These are phyloP conservation scores for Piromyces finnis DNA, from an alignment of 192 early-diverging fungal species.

Conservation along the genomic window DNA sequence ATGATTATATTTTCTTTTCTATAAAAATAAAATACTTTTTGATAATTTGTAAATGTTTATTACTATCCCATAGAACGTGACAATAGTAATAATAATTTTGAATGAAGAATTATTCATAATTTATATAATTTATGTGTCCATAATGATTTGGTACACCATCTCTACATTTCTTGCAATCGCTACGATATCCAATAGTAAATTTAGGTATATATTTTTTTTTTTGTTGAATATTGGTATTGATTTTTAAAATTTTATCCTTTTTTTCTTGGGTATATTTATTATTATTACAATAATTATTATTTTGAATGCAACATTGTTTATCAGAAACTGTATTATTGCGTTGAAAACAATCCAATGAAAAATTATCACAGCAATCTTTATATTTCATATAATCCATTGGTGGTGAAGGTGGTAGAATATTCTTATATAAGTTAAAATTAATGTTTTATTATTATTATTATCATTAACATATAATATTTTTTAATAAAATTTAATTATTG, in stretches of 20 bases:
- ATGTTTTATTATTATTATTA: no score
- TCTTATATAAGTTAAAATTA: not conserved
- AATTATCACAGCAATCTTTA: not conserved
- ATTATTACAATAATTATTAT: not conserved
- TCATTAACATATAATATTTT: no score
- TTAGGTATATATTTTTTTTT: not conserved
- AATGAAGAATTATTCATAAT: no score
- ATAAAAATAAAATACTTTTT: no score
- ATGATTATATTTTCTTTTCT: no score
- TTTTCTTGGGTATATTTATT: not conserved
- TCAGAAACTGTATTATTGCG: no score
- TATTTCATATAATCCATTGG: not conserved
- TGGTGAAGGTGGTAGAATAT: not conserved
- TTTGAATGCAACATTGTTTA: no score
- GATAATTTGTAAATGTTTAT: no score
- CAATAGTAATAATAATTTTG: no score
- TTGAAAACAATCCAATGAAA: not conserved
- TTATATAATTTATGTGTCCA: not conserved
- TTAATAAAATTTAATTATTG: no score
- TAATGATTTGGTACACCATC: not conserved
- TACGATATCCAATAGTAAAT: not conserved
- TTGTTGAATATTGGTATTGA: not conserved
- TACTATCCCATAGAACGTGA: no score
- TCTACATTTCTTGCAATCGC: not conserved
- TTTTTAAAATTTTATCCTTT: not conserved